A percentile compares a stretch with the other conserved stretches of the same genome.
phyloP scores from a whole-genome alignment of 805 yeast genomes.

The Ogataea methanolica region DNA sequence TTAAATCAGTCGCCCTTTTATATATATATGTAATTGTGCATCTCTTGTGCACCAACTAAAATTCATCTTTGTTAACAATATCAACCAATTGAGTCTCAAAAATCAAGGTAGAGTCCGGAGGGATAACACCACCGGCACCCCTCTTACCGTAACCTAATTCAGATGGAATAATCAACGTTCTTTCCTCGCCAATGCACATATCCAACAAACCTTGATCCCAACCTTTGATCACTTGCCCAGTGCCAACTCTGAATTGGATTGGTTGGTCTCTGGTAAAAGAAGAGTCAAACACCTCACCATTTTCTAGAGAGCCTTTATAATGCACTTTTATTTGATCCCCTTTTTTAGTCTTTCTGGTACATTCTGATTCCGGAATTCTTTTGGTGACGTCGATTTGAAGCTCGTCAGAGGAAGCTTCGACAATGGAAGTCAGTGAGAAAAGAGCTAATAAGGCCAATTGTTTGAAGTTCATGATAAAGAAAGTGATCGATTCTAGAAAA shows the following conservation, averaged over 20 bases:
- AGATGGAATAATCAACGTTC: slow-evolving; percentile 77
- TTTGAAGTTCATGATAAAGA: no score
- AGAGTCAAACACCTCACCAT: slow-evolving; percentile 73
- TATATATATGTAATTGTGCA: neutral
- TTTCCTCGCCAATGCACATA: slow-evolving; percentile 86
- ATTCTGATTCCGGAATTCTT: slow-evolving; percentile 45
- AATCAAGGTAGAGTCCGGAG: slow-evolving; percentile 67
- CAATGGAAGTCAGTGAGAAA: no score
- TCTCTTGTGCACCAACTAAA: slow-evolving; percentile 5
- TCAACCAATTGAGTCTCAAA: slow-evolving; percentile 64
- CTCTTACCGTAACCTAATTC: slow-evolving; percentile 70
- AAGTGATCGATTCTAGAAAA: no score
- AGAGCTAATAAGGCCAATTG: no score
- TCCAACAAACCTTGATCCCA: slow-evolving; percentile 85
- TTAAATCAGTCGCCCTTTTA: no score
- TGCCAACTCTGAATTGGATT: slow-evolving; percentile 66
- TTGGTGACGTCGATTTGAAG: slow-evolving; percentile 39
- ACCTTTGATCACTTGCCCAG: slow-evolving; percentile 77
- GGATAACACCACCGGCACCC: slow-evolving; percentile 68
- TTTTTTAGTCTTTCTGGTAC: slow-evolving; percentile 49
- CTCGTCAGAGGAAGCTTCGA: neutral
- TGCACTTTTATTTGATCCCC: slow-evolving; percentile 77
- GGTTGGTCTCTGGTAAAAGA: slow-evolving; percentile 64
- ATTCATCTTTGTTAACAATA: slow-evolving; percentile 31
- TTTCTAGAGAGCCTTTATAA: slow-evolving; percentile 66